Base-by-base conservation (phyloP, 208 protist species). In the Crithidia expoeki region DNA sequence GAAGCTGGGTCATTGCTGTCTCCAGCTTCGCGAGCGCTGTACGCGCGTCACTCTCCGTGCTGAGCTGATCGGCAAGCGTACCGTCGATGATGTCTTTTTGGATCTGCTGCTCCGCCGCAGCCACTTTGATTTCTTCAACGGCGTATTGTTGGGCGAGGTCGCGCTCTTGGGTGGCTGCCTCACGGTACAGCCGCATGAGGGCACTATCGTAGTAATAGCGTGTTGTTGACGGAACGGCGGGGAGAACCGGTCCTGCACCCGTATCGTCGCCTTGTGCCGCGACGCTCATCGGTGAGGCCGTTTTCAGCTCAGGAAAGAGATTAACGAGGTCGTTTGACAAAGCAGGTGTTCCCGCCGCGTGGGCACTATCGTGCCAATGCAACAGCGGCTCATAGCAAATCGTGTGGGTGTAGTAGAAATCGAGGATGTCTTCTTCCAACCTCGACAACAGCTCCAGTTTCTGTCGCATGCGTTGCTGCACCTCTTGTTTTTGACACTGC, bases 381-480 rank as follows among this genome's bases (percentile, higher is more conserved):
- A 76, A 28, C 6, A 68, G 53, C 34, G 42, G 69, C 36, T 89
- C 79, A 63, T 79, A 80, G 46, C 66, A 66, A 21, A 89, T 74
- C 44, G 36, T 58, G 55, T 89, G 68, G 5, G 75, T 64, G 74
- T 88, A 89, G 71, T 92, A 92, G 55, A 86, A 89, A 10, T 84
- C 77, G 19, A 92, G 44, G 7, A 82, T 77, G 32, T 69, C 78
- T 3, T 64, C 68, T 52, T 94, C 88, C 16, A 94, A 52, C 0
- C 42, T 23, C n/a, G 32, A 38, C 2, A 73, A 30, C 5, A 38
- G 44, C 2, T 58, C 36, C 0, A 56, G 51, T 30, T 74, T 55
- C 38, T 57, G 44, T 30, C 49, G 38, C 12, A 50, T 7, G 21
- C 47, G 33, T 23, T 25, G 21, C 53, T 67, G 56, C 44, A 59